Evolutionary conservation across 2,329 filamentous ascomycete genomes (phyloP).

Genomic region (Apiospora aurea): DNA sequence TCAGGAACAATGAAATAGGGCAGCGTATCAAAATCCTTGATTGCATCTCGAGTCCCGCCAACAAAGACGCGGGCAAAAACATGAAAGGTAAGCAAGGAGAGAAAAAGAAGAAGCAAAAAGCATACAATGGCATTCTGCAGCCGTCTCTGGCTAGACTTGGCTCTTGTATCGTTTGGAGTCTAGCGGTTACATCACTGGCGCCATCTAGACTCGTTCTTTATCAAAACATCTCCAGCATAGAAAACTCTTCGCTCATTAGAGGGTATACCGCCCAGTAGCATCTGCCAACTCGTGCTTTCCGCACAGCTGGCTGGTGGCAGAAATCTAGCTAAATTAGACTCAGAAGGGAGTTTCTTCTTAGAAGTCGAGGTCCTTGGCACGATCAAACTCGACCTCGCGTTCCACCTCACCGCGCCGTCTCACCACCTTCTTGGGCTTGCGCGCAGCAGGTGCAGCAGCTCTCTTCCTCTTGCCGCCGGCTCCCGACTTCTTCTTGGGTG

Average conservation of each 20-base stretch:
- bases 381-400: slow-evolving; percentile 72
- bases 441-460: slow-evolving; percentile 41
- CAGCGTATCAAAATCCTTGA: background rate
- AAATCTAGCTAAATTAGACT: background rate
- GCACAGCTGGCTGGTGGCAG: background rate
- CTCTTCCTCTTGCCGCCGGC: slow-evolving; percentile 58
- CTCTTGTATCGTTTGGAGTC: background rate
- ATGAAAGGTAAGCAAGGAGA: background rate
- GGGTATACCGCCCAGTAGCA: background rate
- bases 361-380: slow-evolving; percentile 41
- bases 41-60: background rate
- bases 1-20: slow-evolving; percentile 1
- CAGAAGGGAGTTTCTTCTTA: slow-evolving; percentile 28
- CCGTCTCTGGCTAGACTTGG: background rate
- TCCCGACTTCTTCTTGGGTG: slow-evolving; percentile 54
- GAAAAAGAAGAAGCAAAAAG: background rate
- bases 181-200: slow-evolving; percentile 2
- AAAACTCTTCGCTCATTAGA: background rate
- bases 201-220: background rate
- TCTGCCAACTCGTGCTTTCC: background rate
- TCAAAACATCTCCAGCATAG: slow-evolving; percentile 4
- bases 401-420: slow-evolving; percentile 76
- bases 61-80: background rate
- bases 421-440: slow-evolving; percentile 62
- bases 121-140: background rate